A percentile compares a stretch with the other conserved stretches of the same genome.
phyloP scores from a whole-genome alignment of 23 red algal species.

The Chondrus crispus region DNA sequence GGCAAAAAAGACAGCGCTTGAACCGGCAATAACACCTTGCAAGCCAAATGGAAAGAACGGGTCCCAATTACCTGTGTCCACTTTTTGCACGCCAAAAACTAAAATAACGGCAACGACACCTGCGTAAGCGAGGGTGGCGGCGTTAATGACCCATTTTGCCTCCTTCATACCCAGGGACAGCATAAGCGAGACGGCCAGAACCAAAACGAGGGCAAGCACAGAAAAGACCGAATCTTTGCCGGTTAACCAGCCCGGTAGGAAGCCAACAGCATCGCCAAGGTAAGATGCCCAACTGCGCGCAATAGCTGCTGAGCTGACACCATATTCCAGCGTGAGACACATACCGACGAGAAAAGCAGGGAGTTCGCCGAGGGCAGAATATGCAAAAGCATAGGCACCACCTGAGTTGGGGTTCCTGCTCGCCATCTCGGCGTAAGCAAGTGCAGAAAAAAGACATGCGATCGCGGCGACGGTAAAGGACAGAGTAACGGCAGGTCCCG shows the following conservation, averaged over 20 bases:
- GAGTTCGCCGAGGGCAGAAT: slow-evolving; percentile 77
- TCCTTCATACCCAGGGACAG: slow-evolving; percentile 71
- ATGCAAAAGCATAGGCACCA: slow-evolving; percentile 88
- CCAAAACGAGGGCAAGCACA: slow-evolving; percentile 49
- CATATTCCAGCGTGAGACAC: slow-evolving; percentile 89
- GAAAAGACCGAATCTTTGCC: slow-evolving; percentile 26
- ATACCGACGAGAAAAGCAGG: slow-evolving; percentile 87
- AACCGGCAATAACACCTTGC: slow-evolving; percentile 51
- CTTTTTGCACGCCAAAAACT: slow-evolving; percentile 25
- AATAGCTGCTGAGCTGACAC: slow-evolving; percentile 81
- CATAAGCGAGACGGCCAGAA: slow-evolving; percentile 44
- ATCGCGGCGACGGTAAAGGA: slow-evolving; percentile 77
- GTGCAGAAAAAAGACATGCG: slow-evolving; percentile 66
- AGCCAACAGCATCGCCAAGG: slow-evolving; percentile 39
- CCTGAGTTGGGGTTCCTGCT: slow-evolving; percentile 67
- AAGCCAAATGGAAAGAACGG: slow-evolving; percentile 86
- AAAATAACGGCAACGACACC: slow-evolving; percentile 64
- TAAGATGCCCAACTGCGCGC: slow-evolving; percentile 87
- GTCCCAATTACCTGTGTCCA: slow-evolving; percentile 62
- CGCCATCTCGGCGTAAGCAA: slow-evolving; percentile 93
- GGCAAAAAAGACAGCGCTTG: slow-evolving; percentile 77
- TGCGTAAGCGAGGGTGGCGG: slow-evolving; percentile 65
- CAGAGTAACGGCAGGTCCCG: slow-evolving; percentile 69
- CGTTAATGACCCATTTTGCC: slow-evolving; percentile 81
- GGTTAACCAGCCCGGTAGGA: slow-evolving; percentile 20